Conservation (phyloP, 176 grass and related monocot genomes). For the Poa annua region DNA sequence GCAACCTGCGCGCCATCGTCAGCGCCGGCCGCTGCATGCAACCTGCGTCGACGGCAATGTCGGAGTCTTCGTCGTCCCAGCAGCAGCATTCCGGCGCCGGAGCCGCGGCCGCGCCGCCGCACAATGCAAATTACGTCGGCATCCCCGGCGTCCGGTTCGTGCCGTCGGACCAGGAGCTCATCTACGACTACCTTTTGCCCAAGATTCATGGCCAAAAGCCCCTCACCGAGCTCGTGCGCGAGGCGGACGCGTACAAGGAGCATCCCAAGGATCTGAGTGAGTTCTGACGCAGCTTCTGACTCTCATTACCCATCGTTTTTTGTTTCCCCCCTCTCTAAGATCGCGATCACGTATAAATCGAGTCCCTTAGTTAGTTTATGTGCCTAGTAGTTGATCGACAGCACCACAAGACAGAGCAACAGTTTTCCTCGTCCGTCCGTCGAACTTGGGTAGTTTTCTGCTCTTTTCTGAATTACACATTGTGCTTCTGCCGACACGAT, state of each 20-base stretch:
- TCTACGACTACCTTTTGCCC: neutral
- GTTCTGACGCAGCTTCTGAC: neutral
- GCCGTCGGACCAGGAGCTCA: constrained; percentile 25
- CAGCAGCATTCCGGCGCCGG: neutral
- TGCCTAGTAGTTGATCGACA: too few relatives aligned
- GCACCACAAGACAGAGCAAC: too few relatives aligned
- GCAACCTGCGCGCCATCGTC: neutral
- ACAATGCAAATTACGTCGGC: neutral
- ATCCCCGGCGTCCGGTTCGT: constrained; percentile 19
- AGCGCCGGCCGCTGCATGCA: neutral
- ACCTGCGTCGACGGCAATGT: neutral
- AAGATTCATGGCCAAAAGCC: neutral
- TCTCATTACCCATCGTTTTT: too few relatives aligned
- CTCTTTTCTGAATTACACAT: too few relatives aligned
- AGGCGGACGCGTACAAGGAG: neutral
- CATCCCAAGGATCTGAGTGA: neutral
- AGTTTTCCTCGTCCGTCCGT: too few relatives aligned
- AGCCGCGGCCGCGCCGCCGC: neutral
- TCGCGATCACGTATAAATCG: too few relatives aligned
- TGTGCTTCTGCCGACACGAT: too few relatives aligned
- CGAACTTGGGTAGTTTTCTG: too few relatives aligned
- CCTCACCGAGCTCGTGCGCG: neutral
- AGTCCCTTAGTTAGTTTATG: too few relatives aligned
- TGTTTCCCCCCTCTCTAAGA: too few relatives aligned
- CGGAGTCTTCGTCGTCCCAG: neutral